Conservation (phyloP, 2,329 filamentous ascomycete genomes). For the Davidsoniella neocaledoniae region DNA sequence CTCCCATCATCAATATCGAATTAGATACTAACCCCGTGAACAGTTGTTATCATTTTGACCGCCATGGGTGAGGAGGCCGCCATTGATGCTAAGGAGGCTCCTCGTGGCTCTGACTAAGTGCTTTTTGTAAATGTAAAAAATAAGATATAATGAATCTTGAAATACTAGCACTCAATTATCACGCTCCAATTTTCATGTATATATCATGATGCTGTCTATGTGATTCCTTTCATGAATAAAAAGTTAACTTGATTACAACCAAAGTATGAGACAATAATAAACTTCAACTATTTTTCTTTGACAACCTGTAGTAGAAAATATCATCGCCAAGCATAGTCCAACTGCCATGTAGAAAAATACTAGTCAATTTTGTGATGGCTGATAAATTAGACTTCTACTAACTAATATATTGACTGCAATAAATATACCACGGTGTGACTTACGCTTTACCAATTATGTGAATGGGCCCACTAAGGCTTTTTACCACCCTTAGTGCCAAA, state of each 20-base stretch:
- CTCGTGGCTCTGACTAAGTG: conserved; percentile 21
- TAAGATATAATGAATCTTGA: conserved; percentile 14
- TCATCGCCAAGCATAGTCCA: no score
- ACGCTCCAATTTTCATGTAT: background rate
- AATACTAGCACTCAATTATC: conserved; percentile 2
- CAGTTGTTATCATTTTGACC: conserved; percentile 64
- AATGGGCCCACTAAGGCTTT: background rate
- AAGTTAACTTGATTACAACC: no score
- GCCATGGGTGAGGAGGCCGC: conserved; percentile 91
- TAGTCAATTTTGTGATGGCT: no score
- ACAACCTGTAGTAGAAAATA: no score
- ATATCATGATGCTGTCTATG: background rate
- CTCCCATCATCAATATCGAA: background rate
- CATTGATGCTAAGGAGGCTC: conserved; percentile 89
- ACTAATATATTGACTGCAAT: no score
- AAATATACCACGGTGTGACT: no score
- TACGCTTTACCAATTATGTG: no score
- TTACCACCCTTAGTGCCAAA: background rate
- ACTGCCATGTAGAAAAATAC: no score
- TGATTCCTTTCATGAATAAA: background rate
- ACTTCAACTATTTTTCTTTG: no score
- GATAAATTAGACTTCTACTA: no score
- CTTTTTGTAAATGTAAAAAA: conserved; percentile 11
- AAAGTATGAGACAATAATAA: no score
- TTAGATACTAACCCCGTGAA: conserved; percentile 31